Evolutionary conservation across 306 rosid genomes (phyloP).

Genomic region (Rosa chinensis): DNA sequence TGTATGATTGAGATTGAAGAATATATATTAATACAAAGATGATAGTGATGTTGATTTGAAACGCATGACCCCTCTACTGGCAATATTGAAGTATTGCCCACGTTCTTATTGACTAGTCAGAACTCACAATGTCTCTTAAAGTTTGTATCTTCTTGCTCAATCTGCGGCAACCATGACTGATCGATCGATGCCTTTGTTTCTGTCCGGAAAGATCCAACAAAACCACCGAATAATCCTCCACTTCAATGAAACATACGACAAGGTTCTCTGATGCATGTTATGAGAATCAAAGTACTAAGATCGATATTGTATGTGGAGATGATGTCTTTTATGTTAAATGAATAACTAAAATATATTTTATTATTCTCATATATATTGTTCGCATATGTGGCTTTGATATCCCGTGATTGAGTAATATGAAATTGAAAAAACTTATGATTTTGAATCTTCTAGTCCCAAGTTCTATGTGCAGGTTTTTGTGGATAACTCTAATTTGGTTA

Average conservation of each 20-base stretch:
- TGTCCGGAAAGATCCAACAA: neutral
- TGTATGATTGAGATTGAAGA: neutral
- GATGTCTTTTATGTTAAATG: too few relatives aligned
- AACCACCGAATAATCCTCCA: neutral
- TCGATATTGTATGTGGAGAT: too few relatives aligned
- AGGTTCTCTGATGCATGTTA: too few relatives aligned
- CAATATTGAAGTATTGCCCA: neutral
- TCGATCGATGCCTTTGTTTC: neutral
- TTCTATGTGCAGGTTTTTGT: too few relatives aligned
- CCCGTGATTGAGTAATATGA: too few relatives aligned
- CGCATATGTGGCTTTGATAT: too few relatives aligned
- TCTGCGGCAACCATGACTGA: constrained; percentile 12
- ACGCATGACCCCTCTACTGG: neutral
- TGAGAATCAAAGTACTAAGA: too few relatives aligned
- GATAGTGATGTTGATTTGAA: neutral
- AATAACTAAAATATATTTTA: too few relatives aligned
- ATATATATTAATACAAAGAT: neutral
- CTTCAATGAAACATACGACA: neutral
- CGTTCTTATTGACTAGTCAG: constrained; percentile 13
- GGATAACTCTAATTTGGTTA: too few relatives aligned
- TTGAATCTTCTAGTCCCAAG: too few relatives aligned
- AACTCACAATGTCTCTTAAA: neutral
- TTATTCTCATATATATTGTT: too few relatives aligned
- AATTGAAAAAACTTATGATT: too few relatives aligned
- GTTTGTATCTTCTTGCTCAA: neutral